These are phyloP conservation scores for Aspergillus persii DNA, from an alignment of 2,329 filamentous ascomycete genomes.

Conservation along the genomic window DNA sequence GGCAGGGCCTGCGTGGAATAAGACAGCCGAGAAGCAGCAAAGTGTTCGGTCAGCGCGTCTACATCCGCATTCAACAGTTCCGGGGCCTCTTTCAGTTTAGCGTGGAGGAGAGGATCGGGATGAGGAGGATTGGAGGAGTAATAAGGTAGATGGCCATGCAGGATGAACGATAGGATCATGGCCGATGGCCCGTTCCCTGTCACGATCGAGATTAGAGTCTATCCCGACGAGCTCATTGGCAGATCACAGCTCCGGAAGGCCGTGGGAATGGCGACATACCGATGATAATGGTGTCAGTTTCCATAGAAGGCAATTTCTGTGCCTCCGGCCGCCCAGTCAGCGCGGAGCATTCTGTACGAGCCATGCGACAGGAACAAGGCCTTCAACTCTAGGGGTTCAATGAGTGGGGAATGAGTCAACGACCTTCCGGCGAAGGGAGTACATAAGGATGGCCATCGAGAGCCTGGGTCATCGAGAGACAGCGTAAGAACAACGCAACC, in stretches of 20 bases:
- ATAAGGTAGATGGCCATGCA: slow-evolving; percentile 60
- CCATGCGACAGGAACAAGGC: slow-evolving; percentile 20
- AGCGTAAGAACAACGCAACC: slow-evolving; percentile 1
- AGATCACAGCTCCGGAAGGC: slow-evolving; percentile 1
- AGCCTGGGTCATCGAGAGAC: slow-evolving; percentile 10
- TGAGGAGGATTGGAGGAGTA: slow-evolving; percentile 53
- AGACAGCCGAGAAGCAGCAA: slow-evolving; percentile 55
- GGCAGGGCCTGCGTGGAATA: slow-evolving; percentile 62
- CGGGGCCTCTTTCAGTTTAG: slow-evolving; percentile 50
- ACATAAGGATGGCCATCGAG: slow-evolving; percentile 24
- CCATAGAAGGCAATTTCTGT: slow-evolving; percentile 31
- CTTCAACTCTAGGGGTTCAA: slow-evolving; percentile 8
- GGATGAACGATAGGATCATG: slow-evolving; percentile 61
- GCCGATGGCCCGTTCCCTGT: slow-evolving; percentile 62
- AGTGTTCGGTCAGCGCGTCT: slow-evolving; percentile 55
- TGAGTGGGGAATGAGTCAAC: slow-evolving; percentile 7
- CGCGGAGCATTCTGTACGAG: slow-evolving; percentile 32
- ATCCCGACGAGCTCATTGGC: slow-evolving; percentile 12
- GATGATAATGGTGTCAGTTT: slow-evolving; percentile 44
- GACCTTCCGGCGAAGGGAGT: slow-evolving; percentile 20
- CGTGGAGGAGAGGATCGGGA: slow-evolving; percentile 56
- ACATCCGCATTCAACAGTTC: slow-evolving; percentile 50
- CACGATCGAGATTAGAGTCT: slow-evolving; percentile 6
- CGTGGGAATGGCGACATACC: slow-evolving; percentile 34
- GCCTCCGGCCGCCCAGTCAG: slow-evolving; percentile 25